phyloP scores from a whole-genome alignment of 805 yeast species.

The Ogataea henricii region DNA sequence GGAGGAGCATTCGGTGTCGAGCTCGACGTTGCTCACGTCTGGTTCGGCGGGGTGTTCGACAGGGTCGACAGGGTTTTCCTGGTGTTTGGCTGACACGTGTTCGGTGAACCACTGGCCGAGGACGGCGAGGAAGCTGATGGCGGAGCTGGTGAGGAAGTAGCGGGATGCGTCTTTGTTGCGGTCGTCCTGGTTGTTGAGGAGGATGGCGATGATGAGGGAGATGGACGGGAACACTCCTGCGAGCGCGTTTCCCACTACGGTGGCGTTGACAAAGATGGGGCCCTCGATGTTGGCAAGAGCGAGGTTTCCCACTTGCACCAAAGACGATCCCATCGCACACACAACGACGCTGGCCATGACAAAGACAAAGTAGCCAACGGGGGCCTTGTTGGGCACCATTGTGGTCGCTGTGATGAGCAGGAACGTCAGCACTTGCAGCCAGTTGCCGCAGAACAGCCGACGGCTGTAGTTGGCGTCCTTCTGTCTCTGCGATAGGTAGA shows the following conservation, averaged over 20 bases:
- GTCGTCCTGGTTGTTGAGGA: conserved; percentile 22
- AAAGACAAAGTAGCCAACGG: conserved; percentile 46
- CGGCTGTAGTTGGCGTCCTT: conserved; percentile 54
- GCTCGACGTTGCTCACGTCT: neutral
- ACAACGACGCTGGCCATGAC: conserved; percentile 64
- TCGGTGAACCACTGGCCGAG: conserved; percentile 24
- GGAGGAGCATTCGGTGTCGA: conserved; percentile 1
- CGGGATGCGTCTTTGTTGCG: conserved; percentile 34
- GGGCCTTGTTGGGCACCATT: conserved; percentile 35
- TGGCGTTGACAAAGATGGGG: conserved; percentile 78
- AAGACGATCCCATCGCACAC: conserved; percentile 75
- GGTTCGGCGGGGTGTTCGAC: neutral
- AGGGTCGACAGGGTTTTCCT: too few species aligned
- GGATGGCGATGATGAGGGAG: conserved; percentile 58
- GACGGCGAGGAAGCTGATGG: conserved; percentile 25
- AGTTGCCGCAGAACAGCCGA: conserved; percentile 63
- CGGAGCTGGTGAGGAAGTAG: conserved; percentile 40
- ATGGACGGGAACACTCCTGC: conserved; percentile 92
- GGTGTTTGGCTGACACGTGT: conserved; percentile 18
- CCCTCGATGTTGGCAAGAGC: conserved; percentile 82
- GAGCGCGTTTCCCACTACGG: conserved; percentile 92
- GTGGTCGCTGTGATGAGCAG: conserved; percentile 56
- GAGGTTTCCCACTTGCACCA: conserved; percentile 88
- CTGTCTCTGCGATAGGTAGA: conserved; percentile 67
- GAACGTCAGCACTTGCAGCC: conserved; percentile 59